Evolutionary conservation across 1,284 basidiomycete species (phyloP).

Genomic region (Lignosus rhinocerotis): DNA sequence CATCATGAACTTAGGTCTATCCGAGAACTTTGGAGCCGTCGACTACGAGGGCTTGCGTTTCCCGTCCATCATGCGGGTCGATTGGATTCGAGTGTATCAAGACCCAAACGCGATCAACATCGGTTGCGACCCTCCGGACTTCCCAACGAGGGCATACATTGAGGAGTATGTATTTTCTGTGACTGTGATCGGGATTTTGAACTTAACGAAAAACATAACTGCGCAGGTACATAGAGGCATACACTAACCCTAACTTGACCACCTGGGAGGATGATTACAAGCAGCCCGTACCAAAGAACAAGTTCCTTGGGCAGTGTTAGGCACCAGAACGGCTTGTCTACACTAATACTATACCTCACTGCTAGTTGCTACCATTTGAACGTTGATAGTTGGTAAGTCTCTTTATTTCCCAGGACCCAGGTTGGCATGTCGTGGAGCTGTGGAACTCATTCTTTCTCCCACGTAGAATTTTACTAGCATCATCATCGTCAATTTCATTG

Average conservation of each 20-base stretch:
- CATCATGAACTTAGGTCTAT: conserved; percentile 82
- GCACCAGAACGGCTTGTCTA: neutral
- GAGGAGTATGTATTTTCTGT: conserved; percentile 47
- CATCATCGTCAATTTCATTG: no score
- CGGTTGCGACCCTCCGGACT: conserved; percentile 79
- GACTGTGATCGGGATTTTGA: no score
- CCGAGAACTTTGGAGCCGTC: conserved; percentile 72
- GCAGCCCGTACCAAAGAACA: conserved; percentile 64
- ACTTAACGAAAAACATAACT: neutral
- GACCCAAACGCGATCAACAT: conserved; percentile 65
- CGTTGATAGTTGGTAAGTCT: neutral
- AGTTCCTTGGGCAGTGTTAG: conserved; percentile 52
- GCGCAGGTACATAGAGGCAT: conserved; percentile 39
- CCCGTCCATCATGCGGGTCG: conserved; percentile 71
- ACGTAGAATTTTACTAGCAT: neutral
- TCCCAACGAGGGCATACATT: conserved; percentile 78
- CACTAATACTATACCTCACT: neutral
- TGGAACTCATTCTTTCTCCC: neutral
- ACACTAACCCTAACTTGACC: conserved; percentile 42
- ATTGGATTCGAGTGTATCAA: conserved; percentile 86
- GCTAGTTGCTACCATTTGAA: neutral
- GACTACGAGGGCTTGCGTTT: conserved; percentile 66
- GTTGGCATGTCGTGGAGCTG: neutral
- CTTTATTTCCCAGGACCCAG: no score
- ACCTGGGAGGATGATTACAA: conserved; percentile 50